Base-by-base conservation (phyloP, 371 early-diverging fungal genomes). In the Saksenaea vasiformis region DNA sequence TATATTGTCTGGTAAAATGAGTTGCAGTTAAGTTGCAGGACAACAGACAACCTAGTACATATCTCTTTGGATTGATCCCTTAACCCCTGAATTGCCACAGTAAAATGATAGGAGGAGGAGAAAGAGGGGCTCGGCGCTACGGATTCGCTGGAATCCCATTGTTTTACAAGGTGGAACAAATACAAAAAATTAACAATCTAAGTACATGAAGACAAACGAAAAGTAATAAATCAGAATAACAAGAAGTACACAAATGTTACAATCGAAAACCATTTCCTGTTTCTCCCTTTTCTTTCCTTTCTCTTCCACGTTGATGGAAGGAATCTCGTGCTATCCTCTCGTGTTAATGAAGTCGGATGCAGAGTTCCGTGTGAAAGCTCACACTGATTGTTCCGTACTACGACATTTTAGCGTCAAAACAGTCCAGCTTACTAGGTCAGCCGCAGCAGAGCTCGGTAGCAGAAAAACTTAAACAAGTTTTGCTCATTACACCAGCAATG, bases 61-160 rank as follows among this genome's bases (percentile, higher is more conserved):
- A 31, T 31, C 7, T 47, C 19, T 10, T 47, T 47, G 22, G 22
- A 22, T 22, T 22, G 22, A 22, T 47, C 51, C 51, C 51, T 47
- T 47, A 47, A 47, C 51, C 51, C 51, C 51, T 47, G 22, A 19
- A 5, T n/a, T 47, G 51, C 51, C 51, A 47, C 51, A 47, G 51
- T 47, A 47, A 47, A 47, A 3, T 22, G 22, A 22, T 22, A 47
- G 51, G 27, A 31, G 31, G 31, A 4, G 31, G 31, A 31, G 7
- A 7, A 31, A 31, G 24, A 39, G 39, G 51, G 51, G 51, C 51
- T 47, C 51, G 51, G 51, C 51, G 17, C 22, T 10, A 22, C 22
- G 51, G 51, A 47, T 47, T 22, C 51, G 51, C 51, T 10, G 22
- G 51, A 47, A 47, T 47, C n/a, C 22, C 51, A 47, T 47, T 47